A percentile compares a stretch with the other conserved stretches of the same genome.
Evolutionary conservation across 164 flowering plant species (phyloP).

Genomic region (Sedum album): DNA sequence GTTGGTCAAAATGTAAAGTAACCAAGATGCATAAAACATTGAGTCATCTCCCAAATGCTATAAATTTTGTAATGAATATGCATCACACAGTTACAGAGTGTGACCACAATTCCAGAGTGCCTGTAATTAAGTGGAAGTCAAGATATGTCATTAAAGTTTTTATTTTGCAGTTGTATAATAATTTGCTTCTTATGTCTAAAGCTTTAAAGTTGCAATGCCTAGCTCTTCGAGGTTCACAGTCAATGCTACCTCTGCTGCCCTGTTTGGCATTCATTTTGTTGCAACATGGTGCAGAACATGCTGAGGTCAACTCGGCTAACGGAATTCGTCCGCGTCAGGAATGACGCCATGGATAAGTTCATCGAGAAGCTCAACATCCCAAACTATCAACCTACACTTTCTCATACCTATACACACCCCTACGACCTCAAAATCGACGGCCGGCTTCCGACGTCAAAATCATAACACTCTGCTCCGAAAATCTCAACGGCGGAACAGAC

Average conservation of each 20-base stretch:
- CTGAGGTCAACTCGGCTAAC: slow-evolving; percentile 46
- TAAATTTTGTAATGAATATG: no score
- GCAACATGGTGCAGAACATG: slow-evolving; percentile 86
- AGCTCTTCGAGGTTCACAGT: slow-evolving; percentile 92
- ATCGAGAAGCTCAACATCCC: slow-evolving; percentile 31
- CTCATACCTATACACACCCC: slow-evolving; percentile 79
- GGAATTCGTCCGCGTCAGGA: slow-evolving; percentile 41
- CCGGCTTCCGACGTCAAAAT: slow-evolving; percentile 46
- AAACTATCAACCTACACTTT: slow-evolving; percentile 39
- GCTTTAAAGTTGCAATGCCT: no score
- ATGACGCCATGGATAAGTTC: slow-evolving; percentile 59
- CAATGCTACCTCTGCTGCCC: slow-evolving; percentile 80
- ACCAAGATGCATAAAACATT: no score
- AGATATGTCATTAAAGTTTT: no score
- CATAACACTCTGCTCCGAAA: slow-evolving; percentile 84
- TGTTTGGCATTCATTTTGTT: slow-evolving; percentile 75
- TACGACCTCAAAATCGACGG: slow-evolving; percentile 70
- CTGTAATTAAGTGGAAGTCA: no score
- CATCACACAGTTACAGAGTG: no score
- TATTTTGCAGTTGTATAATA: no score
- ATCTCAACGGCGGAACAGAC: slow-evolving; percentile 93
- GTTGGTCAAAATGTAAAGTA: no score
- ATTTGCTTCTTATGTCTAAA: no score
- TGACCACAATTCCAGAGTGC: no score
- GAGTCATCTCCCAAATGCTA: no score